A percentile compares a stretch with the other conserved stretches of the same genome.
Conservation (phyloP, 257 asterid genomes). For the Gentiana dahurica region DNA sequence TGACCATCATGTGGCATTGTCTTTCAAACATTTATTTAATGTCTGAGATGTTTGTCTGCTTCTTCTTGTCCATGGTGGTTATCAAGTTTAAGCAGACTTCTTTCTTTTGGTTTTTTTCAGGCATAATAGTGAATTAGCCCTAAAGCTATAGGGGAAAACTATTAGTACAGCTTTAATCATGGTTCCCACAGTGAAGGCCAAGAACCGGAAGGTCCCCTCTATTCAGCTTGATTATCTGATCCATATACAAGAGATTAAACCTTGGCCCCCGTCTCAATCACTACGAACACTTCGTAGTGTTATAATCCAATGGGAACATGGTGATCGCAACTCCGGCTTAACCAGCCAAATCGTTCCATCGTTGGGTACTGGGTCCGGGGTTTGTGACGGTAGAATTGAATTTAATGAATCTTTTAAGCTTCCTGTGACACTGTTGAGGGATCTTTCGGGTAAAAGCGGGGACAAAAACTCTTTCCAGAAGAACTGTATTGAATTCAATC, state of each 20-base stretch:
- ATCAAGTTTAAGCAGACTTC: not conserved
- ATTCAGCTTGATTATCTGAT: conserved; percentile 50
- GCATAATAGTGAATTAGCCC: conserved; percentile 2
- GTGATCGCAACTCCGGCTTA: conserved; percentile 42
- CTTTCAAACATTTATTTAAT: not conserved
- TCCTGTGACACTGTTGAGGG: conserved; percentile 38
- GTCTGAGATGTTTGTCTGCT: not conserved
- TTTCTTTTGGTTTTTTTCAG: conserved; percentile 11
- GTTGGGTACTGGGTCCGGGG: conserved; percentile 36
- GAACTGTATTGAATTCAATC: conserved; percentile 56
- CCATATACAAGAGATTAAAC: conserved; percentile 56
- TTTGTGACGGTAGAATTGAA: conserved; percentile 56
- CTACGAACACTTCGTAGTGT: conserved; percentile 47
- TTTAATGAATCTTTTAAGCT: conserved; percentile 70
- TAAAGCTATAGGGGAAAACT: conserved; percentile 4
- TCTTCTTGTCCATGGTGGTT: not conserved
- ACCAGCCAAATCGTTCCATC: conserved; percentile 60
- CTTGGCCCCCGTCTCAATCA: conserved; percentile 95
- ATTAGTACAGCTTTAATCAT: conserved; percentile 21
- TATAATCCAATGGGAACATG: conserved; percentile 79
- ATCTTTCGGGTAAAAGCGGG: conserved; percentile 34
- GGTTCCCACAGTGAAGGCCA: conserved; percentile 56
- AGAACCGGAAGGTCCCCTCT: conserved; percentile 38
- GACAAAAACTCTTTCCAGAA: conserved; percentile 44
- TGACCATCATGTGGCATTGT: conserved; percentile 5